A percentile compares a stretch with the other conserved stretches of the same genome.
These are phyloP conservation scores for Pichia cactophila DNA, from an alignment of 1,139 yeast species.

Conservation along the genomic window DNA sequence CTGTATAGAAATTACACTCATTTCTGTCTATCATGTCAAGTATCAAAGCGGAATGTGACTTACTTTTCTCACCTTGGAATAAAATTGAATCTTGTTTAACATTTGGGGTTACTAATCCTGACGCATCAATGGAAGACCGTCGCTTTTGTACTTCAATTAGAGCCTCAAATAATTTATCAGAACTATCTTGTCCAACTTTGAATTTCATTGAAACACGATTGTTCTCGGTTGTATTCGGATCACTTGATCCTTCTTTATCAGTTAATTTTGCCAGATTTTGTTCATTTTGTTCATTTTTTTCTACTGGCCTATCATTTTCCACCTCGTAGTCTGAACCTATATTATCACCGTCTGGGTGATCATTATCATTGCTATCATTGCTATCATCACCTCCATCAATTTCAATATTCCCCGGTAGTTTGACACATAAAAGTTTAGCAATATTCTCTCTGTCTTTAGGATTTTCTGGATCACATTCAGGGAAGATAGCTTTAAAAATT, in stretches of 20 bases:
- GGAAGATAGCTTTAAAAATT: slow-evolving; percentile 30
- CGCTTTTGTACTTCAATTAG: slow-evolving; percentile 28
- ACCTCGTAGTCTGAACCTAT: not conserved
- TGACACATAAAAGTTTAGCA: slow-evolving; percentile 27
- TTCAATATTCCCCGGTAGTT: slow-evolving; percentile 24
- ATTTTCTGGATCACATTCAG: slow-evolving; percentile 32
- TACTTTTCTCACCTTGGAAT: not conserved
- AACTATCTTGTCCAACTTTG: slow-evolving; percentile 21
- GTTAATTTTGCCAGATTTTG: not conserved
- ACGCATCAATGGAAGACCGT: slow-evolving; percentile 16
- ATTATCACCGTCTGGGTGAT: not conserved
- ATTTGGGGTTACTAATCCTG: not conserved
- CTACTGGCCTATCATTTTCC: not conserved
- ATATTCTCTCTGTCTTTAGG: slow-evolving; percentile 28
- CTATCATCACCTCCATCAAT: not conserved
- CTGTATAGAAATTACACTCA: slow-evolving; percentile 27
- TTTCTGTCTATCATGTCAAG: slow-evolving; percentile 19
- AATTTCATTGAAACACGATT: not conserved
- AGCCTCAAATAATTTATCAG: slow-evolving; percentile 29
- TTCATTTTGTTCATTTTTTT: not conserved
- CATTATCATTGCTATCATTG: not conserved
- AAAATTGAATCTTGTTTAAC: not conserved
- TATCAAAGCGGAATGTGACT: slow-evolving; percentile 3
- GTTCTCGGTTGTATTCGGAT: slow-evolving; percentile 4
- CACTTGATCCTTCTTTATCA: not conserved